phyloP scores from a whole-genome alignment of 176 grass and related monocot species.

The Avena insularis region DNA sequence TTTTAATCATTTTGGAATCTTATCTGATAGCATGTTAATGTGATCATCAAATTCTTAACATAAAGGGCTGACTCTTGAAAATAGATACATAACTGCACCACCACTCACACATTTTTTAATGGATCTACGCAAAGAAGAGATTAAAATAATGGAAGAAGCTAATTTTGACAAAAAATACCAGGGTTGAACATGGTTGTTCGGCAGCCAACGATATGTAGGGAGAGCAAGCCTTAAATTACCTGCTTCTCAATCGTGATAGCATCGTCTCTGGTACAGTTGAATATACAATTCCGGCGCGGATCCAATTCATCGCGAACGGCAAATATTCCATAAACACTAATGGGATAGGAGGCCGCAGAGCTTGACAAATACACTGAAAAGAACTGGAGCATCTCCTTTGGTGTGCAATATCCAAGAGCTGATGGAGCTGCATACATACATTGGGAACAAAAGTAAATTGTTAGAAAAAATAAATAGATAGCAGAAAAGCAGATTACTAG shows the following conservation, averaged over 20 bases:
- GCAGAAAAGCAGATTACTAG: background rate
- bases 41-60: no score
- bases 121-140: no score
- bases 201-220: no score
- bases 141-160: no score
- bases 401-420: background rate
- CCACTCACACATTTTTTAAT: no score
- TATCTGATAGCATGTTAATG: no score
- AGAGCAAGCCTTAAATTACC: background rate
- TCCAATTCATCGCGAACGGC: constrained; percentile 29
- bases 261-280: background rate
- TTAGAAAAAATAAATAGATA: background rate
- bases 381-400: constrained; percentile 8
- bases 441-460: background rate
- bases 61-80: no score
- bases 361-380: background rate
- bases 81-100: no score
- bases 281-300: background rate
- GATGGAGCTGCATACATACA: background rate
- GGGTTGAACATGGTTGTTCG: no score
- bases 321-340: constrained; percentile 9
- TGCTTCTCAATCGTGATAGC: constrained; percentile 11
- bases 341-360: background rate
- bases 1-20: no score
- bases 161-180: no score